Base-by-base conservation (phyloP, 345 rosid species). In the Acer campestre region DNA sequence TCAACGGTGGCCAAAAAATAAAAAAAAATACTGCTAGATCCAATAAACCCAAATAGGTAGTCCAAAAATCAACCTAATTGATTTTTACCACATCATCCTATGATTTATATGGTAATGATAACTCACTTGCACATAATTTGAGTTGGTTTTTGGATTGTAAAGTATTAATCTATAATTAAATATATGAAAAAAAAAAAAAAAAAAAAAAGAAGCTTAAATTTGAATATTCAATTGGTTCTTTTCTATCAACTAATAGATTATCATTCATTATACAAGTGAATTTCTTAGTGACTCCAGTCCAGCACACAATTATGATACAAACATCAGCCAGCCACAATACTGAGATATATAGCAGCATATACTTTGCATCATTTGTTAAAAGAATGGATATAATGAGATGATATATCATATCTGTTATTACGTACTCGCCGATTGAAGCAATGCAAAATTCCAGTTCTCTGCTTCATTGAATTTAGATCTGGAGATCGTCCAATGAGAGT, bases 401-500 rank as follows among this genome's bases (percentile, higher is more conserved):
- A 68, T 38, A 22, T 59, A 73, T 49, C 2, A 11, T 23, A 42
- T 31, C 46, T 17, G 44, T 7, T 13, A n/a, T 40, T 67, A 38
- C 7, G 1, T 66, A 35, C 69, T 66, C 6, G 49, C 7, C 38
- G 6, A 48, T 6, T 61, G 27, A 23, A 9, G 2, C 46, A 9
- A 46, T 46, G 49, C 49, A 46, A 1, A 42, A 10, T 61, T 44
- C 25, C 22, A 9, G 23, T 11, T 69, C 42, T 8, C 22, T 51
- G 1, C 14, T 59, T 14, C 74, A 53, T 13, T 20, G 3, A 59
- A 7, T 67, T 80, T 76, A 86, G 68, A 95, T 91, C 82, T 93
- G 89, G 76, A 95, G 84, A 85, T 95, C 99, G 71, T 92, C 99
- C 83, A 95, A 16, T n/a, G 96, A 90, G 62, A 93, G 86, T 61